Evolutionary conservation across 768 basidiomycete genomes (phyloP).

Genomic region (Cantharellus cinnabarinus): DNA sequence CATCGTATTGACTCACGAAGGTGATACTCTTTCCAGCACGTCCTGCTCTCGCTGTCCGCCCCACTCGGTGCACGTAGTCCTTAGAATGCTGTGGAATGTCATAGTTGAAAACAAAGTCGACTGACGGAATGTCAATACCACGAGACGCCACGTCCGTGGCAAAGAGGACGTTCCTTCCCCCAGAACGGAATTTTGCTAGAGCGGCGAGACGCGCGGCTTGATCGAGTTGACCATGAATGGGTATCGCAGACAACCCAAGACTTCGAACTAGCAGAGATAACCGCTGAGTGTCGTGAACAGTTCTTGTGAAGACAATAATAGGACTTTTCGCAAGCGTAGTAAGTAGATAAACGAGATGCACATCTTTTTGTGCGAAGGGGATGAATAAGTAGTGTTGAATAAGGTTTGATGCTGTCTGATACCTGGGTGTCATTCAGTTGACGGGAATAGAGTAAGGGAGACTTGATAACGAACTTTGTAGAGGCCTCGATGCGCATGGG

Average conservation of each 20-base stretch:
- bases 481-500: conserved; percentile 90
- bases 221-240: conserved; percentile 83
- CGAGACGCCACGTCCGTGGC: conserved; percentile 94
- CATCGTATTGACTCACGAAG: conserved; percentile 96
- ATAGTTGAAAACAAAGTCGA: conserved; percentile 94
- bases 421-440: conserved; percentile 27
- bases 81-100: conserved; percentile 96
- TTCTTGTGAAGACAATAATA: conserved; percentile 90
- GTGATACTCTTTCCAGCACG: conserved; percentile 91
- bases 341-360: conserved; percentile 70
- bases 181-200: conserved; percentile 85
- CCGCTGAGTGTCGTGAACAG: conserved; percentile 81
- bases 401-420: conserved; percentile 88
- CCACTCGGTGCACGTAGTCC: conserved; percentile 97
- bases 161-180: conserved; percentile 75
- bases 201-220: conserved; percentile 89
- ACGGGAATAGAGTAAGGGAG: background rate
- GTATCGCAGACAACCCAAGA: conserved; percentile 85
- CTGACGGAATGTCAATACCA: conserved; percentile 87
- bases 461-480: conserved; percentile 43
- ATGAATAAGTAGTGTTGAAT: conserved; percentile 92
- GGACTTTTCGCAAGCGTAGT: conserved; percentile 82
- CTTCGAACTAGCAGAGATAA: conserved; percentile 76
- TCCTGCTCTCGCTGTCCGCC: conserved; percentile 94
- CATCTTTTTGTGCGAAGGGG: conserved; percentile 80